These are phyloP conservation scores for Rhizopogon vesiculosus DNA, from an alignment of 768 basidiomycete species.

Conservation along the genomic window DNA sequence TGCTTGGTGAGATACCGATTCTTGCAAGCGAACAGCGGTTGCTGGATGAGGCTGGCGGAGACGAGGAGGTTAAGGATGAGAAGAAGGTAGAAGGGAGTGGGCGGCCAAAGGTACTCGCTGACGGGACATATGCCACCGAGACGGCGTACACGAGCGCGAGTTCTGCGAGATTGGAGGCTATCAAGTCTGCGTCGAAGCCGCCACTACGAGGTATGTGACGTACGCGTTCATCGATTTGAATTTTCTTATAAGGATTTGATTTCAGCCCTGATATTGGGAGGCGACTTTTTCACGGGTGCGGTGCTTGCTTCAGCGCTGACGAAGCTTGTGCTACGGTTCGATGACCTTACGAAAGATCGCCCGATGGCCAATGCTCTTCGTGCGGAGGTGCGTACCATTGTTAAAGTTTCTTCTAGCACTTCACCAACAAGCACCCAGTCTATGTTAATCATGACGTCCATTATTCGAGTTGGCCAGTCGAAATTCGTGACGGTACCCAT, in stretches of 20 bases:
- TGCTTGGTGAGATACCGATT: constrained; percentile 96
- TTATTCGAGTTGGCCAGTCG: constrained; percentile 96
- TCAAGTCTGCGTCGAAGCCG: constrained; percentile 85
- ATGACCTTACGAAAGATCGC: constrained; percentile 46
- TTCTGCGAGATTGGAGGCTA: constrained; percentile 67
- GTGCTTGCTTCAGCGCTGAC: constrained; percentile 88
- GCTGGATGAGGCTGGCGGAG: constrained; percentile 64
- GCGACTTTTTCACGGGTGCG: constrained; percentile 95
- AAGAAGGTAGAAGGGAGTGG: constrained; percentile 41
- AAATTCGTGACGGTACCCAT: constrained; percentile 93
- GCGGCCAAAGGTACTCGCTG: constrained; percentile 80
- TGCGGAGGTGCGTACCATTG: constrained; percentile 62
- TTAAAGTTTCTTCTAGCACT: neutral
- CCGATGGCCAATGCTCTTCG: constrained; percentile 64
- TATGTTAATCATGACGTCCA: constrained; percentile 97
- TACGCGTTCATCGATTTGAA: neutral
- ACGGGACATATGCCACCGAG: constrained; percentile 98
- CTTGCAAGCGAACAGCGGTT: constrained; percentile 83
- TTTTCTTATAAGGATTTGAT: neutral
- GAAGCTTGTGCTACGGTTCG: constrained; percentile 82
- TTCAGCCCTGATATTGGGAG: constrained; percentile 80
- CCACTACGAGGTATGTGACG: constrained; percentile 67
- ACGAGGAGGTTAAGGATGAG: constrained; percentile 34
- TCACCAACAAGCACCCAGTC: constrained; percentile 39
- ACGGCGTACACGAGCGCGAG: constrained; percentile 74